Percentiles rank a stretch among this genome's conserved stretches.
These are phyloP conservation scores for Musa schizocarpa DNA, from an alignment of 176 grass and related monocot genomes.

Conservation along the genomic window DNA sequence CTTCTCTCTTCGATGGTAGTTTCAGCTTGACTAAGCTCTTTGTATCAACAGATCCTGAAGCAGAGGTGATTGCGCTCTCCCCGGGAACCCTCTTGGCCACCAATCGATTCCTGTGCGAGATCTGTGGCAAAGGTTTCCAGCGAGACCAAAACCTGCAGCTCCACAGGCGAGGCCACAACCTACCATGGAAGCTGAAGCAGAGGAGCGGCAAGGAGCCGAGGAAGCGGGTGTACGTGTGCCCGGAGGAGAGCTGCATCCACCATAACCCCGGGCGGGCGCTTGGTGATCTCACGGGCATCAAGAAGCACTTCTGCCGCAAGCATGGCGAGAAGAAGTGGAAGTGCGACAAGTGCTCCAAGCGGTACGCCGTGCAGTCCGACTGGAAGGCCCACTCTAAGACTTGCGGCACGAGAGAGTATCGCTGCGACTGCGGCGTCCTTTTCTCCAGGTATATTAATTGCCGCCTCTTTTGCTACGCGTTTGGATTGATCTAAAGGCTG, in stretches of 20 bases:
- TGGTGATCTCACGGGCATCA: constrained; percentile 89
- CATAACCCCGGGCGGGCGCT: constrained; percentile 74
- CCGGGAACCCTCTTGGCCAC: constrained; percentile 70
- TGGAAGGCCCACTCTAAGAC: constrained; percentile 96
- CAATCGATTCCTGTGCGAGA: constrained; percentile 91
- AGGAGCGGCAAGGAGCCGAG: constrained; percentile 58
- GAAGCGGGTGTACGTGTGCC: constrained; percentile 91
- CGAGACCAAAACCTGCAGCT: constrained; percentile 92
- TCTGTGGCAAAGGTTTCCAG: constrained; percentile 93
- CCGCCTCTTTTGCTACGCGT: too few relatives aligned
- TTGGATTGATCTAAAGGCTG: too few relatives aligned
- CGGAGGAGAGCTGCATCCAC: constrained; percentile 75
- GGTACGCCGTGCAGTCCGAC: constrained; percentile 92
- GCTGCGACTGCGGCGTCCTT: constrained; percentile 81
- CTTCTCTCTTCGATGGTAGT: background rate
- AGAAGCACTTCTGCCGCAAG: constrained; percentile 98
- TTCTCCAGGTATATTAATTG: constrained; percentile 45
- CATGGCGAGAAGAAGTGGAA: constrained; percentile 99
- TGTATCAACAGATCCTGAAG: constrained; percentile 49
- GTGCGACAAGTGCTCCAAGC: constrained; percentile 85
- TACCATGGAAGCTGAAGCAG: constrained; percentile 87
- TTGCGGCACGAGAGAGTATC: constrained; percentile 79
- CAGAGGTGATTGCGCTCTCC: constrained; percentile 78
- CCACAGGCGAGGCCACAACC: constrained; percentile 79
- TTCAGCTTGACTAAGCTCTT: background rate